Evolutionary conservation across 495 filamentous ascomycete species (phyloP).

Genomic region (Aspergillus hancockii): DNA sequence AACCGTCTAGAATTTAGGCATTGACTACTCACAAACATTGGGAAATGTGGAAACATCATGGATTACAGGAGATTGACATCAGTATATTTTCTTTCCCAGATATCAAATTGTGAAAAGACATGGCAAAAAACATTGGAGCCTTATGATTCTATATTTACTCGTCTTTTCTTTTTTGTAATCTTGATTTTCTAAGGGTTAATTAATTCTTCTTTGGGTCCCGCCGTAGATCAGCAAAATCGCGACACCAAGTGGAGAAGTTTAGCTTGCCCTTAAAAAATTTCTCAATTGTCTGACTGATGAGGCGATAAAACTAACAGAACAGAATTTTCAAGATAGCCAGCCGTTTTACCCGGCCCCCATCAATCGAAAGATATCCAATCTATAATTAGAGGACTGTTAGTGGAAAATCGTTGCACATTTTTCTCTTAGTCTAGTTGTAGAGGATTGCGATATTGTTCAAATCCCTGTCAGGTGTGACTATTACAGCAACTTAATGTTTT

Average conservation of each 20-base stretch:
- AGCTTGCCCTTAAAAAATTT: neutral
- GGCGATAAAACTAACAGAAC: neutral
- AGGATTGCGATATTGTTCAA: neutral
- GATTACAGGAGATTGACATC: neutral
- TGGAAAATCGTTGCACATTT: neutral
- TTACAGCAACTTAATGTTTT: too few species aligned
- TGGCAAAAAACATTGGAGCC: neutral
- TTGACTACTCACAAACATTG: neutral
- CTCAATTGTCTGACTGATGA: neutral
- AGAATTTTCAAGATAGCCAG: neutral
- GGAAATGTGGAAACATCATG: neutral
- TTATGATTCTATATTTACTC: neutral
- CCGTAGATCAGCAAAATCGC: neutral
- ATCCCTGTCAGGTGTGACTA: too few species aligned
- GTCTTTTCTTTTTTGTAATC: neutral
- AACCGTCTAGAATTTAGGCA: neutral
- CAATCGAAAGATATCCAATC: neutral
- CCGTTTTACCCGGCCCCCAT: neutral
- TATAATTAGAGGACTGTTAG: neutral
- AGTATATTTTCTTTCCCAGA: neutral
- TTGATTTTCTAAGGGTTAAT: neutral
- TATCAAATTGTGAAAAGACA: neutral
- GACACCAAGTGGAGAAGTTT: neutral
- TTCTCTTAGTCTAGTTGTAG: neutral
- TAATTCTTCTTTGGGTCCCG: neutral